Percentiles rank a stretch among this genome's conserved stretches.
phyloP scores from a whole-genome alignment of 1,284 basidiomycete species.

The Boletus smithii region DNA sequence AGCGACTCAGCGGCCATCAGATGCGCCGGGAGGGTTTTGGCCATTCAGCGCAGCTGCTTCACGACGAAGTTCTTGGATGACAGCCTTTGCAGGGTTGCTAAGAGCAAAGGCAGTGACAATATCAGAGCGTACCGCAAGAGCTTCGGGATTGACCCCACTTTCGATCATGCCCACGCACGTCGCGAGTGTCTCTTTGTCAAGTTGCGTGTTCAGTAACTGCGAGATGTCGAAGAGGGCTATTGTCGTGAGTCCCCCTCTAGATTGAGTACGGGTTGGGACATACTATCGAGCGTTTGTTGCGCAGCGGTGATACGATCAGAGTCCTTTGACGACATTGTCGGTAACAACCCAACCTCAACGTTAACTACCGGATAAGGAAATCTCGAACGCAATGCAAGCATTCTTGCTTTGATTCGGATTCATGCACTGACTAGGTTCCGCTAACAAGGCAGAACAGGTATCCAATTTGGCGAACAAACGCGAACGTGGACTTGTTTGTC shows the following conservation, averaged over 20 bases:
- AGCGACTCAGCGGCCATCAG: slow-evolving; percentile 19
- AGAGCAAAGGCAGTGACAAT: background rate
- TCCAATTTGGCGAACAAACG: no score
- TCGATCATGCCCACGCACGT: slow-evolving; percentile 84
- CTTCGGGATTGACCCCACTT: slow-evolving; percentile 81
- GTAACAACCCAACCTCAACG: background rate
- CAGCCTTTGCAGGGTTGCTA: slow-evolving; percentile 46
- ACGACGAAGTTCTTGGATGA: slow-evolving; percentile 70
- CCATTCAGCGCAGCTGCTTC: slow-evolving; percentile 47
- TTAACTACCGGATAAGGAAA: slow-evolving; percentile 8
- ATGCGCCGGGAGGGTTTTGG: slow-evolving; percentile 11
- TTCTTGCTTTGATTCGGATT: no score
- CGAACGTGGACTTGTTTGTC: no score
- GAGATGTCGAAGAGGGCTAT: slow-evolving; percentile 80
- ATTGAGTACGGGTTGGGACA: slow-evolving; percentile 29
- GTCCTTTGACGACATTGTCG: slow-evolving; percentile 53
- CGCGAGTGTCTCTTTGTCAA: slow-evolving; percentile 79
- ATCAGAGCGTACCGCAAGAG: slow-evolving; percentile 66
- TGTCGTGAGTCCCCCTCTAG: slow-evolving; percentile 6
- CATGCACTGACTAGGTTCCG: no score
- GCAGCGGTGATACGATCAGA: slow-evolving; percentile 67
- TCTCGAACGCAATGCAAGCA: no score
- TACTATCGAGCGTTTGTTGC: slow-evolving; percentile 77
- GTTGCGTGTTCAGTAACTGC: slow-evolving; percentile 75
- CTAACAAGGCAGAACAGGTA: no score